Conservation (phyloP, 1,139 yeast genomes). For the Suhomyces chickasaworum region DNA sequence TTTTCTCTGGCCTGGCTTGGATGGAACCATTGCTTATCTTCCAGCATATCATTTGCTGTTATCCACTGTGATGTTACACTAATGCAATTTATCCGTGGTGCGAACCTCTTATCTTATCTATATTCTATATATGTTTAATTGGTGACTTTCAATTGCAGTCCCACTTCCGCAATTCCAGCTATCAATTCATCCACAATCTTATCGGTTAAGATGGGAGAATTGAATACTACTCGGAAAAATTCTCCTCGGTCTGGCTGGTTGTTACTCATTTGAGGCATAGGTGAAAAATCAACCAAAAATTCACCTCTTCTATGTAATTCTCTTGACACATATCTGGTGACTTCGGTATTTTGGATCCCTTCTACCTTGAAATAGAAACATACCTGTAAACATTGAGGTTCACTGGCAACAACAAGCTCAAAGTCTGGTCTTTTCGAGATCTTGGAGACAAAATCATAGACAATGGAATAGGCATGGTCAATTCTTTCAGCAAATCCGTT, state of each 20-base stretch:
- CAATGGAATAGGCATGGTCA: slow-evolving; percentile 71
- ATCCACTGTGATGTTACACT: background rate
- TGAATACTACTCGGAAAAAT: slow-evolving; percentile 82
- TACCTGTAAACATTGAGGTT: slow-evolving; percentile 81
- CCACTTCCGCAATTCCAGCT: slow-evolving; percentile 26
- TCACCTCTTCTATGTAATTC: slow-evolving; percentile 62
- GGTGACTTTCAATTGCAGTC: background rate
- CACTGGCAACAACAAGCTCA: slow-evolving; percentile 47
- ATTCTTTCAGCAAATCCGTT: slow-evolving; percentile 58
- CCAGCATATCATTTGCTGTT: background rate
- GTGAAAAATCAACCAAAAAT: slow-evolving; percentile 81
- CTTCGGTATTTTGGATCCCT: slow-evolving; percentile 45
- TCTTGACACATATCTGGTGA: slow-evolving; percentile 67
- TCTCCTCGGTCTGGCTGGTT: slow-evolving; percentile 58
- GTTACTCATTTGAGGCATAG: slow-evolving; percentile 52
- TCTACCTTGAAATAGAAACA: slow-evolving; percentile 73
- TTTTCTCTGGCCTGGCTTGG: background rate
- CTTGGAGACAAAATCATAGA: slow-evolving; percentile 57
- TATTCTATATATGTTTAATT: background rate
- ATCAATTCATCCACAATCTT: slow-evolving; percentile 42
- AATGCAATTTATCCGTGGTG: background rate
- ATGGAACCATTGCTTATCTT: background rate
- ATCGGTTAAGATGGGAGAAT: slow-evolving; percentile 62
- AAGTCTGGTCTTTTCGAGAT: slow-evolving; percentile 45
- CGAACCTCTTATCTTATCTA: background rate